Evolutionary conservation across 768 basidiomycete species (phyloP).

Genomic region (Sistotremastrum niveocremeum): DNA sequence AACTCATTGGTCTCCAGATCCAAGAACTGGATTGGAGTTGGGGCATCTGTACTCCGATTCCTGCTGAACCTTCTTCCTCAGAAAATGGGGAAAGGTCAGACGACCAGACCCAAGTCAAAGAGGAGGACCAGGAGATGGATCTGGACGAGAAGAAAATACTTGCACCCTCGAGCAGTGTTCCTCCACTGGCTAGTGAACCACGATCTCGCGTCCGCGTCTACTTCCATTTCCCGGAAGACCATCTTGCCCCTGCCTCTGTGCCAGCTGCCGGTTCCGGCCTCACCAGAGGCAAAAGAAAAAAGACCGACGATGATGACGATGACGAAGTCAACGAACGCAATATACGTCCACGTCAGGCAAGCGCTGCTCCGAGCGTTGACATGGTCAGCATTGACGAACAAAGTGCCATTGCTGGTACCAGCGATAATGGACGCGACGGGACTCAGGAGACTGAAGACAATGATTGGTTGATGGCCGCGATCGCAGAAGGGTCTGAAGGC

Average conservation of each 20-base stretch:
- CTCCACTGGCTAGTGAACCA: background rate
- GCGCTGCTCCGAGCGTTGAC: slow-evolving; percentile 52
- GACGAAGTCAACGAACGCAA: slow-evolving; percentile 64
- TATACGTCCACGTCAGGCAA: slow-evolving; percentile 48
- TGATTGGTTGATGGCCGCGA: slow-evolving; percentile 86
- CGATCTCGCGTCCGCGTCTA: slow-evolving; percentile 74
- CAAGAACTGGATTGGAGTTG: slow-evolving; percentile 76
- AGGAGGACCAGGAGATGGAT: slow-evolving; percentile 24
- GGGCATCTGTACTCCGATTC: slow-evolving; percentile 38
- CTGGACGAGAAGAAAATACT: slow-evolving; percentile 5
- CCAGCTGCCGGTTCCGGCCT: slow-evolving; percentile 35
- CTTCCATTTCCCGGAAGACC: slow-evolving; percentile 67
- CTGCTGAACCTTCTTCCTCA: slow-evolving; percentile 10
- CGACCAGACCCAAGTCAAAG: slow-evolving; percentile 15
- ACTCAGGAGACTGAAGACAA: slow-evolving; percentile 50
- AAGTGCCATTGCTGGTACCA: slow-evolving; percentile 1
- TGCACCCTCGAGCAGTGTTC: too few species aligned
- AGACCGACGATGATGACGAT: slow-evolving; percentile 73
- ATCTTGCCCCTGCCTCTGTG: slow-evolving; percentile 23
- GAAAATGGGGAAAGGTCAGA: background rate
- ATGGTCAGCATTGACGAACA: background rate
- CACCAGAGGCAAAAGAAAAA: slow-evolving; percentile 78
- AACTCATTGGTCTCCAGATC: slow-evolving; percentile 84
- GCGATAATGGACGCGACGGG: background rate
- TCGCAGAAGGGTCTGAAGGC: slow-evolving; percentile 49